Evolutionary conservation across 1,139 yeast genomes (phyloP).

Genomic region (Geotrichum macrosporum): DNA sequence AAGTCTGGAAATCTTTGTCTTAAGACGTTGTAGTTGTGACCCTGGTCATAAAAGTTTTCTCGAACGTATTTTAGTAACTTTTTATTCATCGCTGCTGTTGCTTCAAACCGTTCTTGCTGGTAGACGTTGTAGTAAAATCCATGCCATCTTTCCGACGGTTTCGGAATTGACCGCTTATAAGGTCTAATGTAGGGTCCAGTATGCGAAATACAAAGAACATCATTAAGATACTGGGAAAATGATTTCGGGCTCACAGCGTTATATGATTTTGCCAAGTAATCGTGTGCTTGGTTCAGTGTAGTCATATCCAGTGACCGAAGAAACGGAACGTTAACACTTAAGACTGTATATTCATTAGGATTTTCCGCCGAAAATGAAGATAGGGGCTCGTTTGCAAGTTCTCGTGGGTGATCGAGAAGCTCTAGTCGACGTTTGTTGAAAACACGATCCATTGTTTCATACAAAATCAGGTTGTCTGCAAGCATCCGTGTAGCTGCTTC

Average conservation of each 20-base stretch:
- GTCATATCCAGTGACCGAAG: conserved; percentile 11
- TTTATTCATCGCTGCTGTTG: conserved; percentile 4
- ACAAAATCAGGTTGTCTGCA: conserved; percentile 30
- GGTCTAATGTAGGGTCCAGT: not conserved
- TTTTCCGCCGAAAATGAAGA: not conserved
- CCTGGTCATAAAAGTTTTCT: conserved; percentile 1
- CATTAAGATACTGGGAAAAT: conserved; percentile 5
- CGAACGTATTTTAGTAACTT: not conserved
- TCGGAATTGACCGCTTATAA: not conserved
- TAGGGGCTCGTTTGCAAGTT: not conserved
- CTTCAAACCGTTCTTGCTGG: conserved; percentile 3
- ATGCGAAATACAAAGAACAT: not conserved
- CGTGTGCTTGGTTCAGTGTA: conserved; percentile 14
- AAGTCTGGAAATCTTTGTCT: conserved; percentile 7
- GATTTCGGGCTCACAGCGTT: conserved; percentile 6
- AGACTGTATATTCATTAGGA: not conserved
- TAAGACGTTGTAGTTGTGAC: not conserved
- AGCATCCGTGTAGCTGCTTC: conserved; percentile 33
- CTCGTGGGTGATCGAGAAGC: conserved; percentile 5
- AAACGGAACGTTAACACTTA: conserved; percentile 10
- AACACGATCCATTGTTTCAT: conserved; percentile 28
- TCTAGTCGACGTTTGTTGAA: conserved; percentile 16
- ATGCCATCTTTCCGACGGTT: not conserved
- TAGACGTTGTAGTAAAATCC: conserved; percentile 1
- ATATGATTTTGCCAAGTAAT: conserved; percentile 3